phyloP scores from a whole-genome alignment of 306 rosid species.

The Cucurbita argyrosperma region DNA sequence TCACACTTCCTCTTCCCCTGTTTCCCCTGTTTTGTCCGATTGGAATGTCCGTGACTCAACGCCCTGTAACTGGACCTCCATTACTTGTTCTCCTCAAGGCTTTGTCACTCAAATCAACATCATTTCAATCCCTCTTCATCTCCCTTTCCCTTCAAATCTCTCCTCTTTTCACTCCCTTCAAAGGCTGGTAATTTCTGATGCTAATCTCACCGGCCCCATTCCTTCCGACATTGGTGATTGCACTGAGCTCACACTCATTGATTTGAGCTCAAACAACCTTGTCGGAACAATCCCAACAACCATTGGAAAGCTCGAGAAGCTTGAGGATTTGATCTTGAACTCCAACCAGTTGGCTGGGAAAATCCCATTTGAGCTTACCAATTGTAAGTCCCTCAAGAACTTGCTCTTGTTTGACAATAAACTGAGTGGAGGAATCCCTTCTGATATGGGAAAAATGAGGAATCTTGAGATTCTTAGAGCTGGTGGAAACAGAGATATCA shows the following conservation, averaged over 20 bases:
- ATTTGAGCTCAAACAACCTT: conserved; percentile 56
- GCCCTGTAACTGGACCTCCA: conserved; percentile 88
- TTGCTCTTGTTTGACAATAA: conserved; percentile 51
- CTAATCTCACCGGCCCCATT: conserved; percentile 59
- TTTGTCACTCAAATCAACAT: conserved; percentile 55
- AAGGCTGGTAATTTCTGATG: conserved; percentile 55
- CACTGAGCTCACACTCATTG: conserved; percentile 30
- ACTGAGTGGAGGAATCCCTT: conserved; percentile 36
- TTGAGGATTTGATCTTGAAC: conserved; percentile 44
- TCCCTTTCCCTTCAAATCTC: conserved; percentile 52
- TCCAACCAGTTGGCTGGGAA: conserved; percentile 64
- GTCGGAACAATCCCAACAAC: conserved; percentile 52
- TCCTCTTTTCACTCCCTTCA: conserved; percentile 42
- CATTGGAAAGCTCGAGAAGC: conserved; percentile 38
- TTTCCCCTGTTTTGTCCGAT: conserved; percentile 30
- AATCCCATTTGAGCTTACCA: conserved; percentile 50
- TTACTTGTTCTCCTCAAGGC: conserved; percentile 50
- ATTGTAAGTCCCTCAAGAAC: conserved; percentile 30
- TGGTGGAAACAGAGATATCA: conserved; percentile 68
- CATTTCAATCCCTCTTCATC: conserved; percentile 45
- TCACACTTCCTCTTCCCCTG: conserved; percentile 26
- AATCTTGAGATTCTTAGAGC: conserved; percentile 53
- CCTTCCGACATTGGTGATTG: conserved; percentile 47
- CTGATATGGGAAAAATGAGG: conserved; percentile 37
- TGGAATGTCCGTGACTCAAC: conserved; percentile 51